A percentile compares a stretch with the other conserved stretches of the same genome.
Conservation (phyloP, 129 eudicot genomes). For the Pulicaria dysenterica region DNA sequence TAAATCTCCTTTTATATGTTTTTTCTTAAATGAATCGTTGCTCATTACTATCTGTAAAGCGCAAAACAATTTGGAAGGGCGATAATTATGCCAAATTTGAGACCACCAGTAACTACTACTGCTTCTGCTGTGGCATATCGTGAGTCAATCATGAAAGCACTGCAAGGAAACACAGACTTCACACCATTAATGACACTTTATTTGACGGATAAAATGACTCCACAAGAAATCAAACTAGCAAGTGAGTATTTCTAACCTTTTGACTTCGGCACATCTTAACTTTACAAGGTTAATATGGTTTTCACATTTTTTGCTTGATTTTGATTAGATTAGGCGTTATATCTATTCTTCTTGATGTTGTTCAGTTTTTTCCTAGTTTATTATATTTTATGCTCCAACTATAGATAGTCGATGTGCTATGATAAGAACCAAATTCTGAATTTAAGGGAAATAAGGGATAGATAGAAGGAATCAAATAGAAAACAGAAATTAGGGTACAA, state of each 20-base stretch:
- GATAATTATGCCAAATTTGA: constrained; percentile 92
- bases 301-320: neutral
- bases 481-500: too few relatives aligned
- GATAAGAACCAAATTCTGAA: neutral
- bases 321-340: neutral
- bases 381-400: too few relatives aligned
- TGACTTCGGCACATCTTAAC: neutral
- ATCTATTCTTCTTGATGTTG: neutral
- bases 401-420: neutral
- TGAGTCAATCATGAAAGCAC: constrained; percentile 63
- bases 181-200: constrained; percentile 94
- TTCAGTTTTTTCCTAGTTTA: too few relatives aligned
- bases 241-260: constrained; percentile 51
- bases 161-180: constrained; percentile 66
- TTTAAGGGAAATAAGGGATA: too few relatives aligned
- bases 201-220: constrained; percentile 83
- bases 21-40: neutral
- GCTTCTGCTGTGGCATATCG: constrained; percentile 73
- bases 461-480: too few relatives aligned
- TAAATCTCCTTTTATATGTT: neutral
- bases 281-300: neutral
- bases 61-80: constrained; percentile 86
- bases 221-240: constrained; percentile 86
- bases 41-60: constrained; percentile 36
- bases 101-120: constrained; percentile 87